phyloP scores from a whole-genome alignment of 2,329 filamentous ascomycete genomes.

The Huntiella decipiens region DNA sequence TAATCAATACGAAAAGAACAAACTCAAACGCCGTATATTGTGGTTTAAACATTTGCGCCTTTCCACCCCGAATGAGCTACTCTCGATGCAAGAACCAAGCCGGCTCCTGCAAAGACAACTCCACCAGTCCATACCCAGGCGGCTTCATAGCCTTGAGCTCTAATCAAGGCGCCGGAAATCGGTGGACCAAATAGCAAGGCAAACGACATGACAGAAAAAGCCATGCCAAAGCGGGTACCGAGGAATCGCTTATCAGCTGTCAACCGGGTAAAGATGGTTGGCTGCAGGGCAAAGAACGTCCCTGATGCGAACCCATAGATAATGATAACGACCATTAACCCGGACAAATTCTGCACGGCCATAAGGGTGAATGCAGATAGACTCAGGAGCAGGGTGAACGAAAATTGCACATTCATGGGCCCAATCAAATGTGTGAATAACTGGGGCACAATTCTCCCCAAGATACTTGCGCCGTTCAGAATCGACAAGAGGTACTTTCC shows the following conservation, averaged over 20 bases:
- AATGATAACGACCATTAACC: slow-evolving; percentile 23
- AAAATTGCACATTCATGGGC: slow-evolving; percentile 22
- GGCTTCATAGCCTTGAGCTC: slow-evolving; percentile 12
- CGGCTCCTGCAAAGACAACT: neutral
- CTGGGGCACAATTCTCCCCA: slow-evolving; percentile 29
- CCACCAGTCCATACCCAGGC: slow-evolving; percentile 7
- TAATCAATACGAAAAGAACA: too few relatives aligned
- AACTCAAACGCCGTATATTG: too few relatives aligned
- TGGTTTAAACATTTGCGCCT: slow-evolving; percentile 1
- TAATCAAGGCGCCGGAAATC: slow-evolving; percentile 21
- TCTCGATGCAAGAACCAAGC: slow-evolving; percentile 1
- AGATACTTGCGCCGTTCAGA: slow-evolving; percentile 29
- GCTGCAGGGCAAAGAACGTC: slow-evolving; percentile 25
- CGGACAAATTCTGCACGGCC: slow-evolving; percentile 18
- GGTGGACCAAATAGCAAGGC: slow-evolving; percentile 21
- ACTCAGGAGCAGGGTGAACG: slow-evolving; percentile 18
- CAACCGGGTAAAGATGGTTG: slow-evolving; percentile 23
- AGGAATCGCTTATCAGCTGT: slow-evolving; percentile 22
- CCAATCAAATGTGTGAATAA: slow-evolving; percentile 25
- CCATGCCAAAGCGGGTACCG: slow-evolving; percentile 28
- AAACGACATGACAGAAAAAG: slow-evolving; percentile 19
- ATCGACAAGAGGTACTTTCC: slow-evolving; percentile 29
- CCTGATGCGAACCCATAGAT: slow-evolving; percentile 29
- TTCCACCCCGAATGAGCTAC: neutral
- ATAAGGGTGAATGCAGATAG: slow-evolving; percentile 23